Evolutionary conservation across 1,284 basidiomycete genomes (phyloP).

Genomic region (Porogramme epimiltina): DNA sequence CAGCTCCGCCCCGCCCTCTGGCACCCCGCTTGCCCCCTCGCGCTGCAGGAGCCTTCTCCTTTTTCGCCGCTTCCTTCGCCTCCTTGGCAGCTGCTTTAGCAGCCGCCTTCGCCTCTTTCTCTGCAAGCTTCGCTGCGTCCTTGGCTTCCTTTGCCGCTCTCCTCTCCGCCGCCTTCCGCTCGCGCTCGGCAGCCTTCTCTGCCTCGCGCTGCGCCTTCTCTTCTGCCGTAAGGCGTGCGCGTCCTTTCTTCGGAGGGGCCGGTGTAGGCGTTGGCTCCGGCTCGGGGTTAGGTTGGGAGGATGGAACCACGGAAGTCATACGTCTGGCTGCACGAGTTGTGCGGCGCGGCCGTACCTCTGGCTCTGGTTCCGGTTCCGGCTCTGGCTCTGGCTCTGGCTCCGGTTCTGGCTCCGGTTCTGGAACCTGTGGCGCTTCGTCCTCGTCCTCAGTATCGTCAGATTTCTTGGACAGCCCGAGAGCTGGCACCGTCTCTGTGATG

Average conservation of each 20-base stretch:
- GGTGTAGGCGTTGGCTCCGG: conserved; percentile 7
- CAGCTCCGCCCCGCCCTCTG: conserved; percentile 4
- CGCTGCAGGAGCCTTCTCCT: conserved; percentile 7
- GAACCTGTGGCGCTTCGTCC: no score
- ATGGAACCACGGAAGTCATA: conserved; percentile 1
- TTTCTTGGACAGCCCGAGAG: neutral
- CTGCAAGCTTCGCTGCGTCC: conserved; percentile 21
- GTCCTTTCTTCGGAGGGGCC: neutral
- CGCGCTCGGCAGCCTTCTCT: conserved; percentile 26
- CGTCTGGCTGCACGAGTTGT: conserved; percentile 9
- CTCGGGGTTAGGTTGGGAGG: conserved; percentile 3
- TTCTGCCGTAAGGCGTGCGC: conserved; percentile 27
- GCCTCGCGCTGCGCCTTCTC: conserved; percentile 32
- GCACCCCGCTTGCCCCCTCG: conserved; percentile 2
- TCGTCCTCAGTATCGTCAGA: neutral
- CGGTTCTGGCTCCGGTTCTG: neutral
- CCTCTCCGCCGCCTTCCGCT: conserved; percentile 20
- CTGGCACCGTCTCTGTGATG: neutral
- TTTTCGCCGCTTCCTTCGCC: conserved; percentile 12
- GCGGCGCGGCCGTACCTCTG: conserved; percentile 7
- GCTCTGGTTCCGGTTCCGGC: neutral
- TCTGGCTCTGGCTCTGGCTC: neutral
- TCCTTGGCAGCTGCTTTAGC: conserved; percentile 18
- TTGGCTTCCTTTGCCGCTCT: conserved; percentile 23
- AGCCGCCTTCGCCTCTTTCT: conserved; percentile 18